These are phyloP conservation scores for Phytophthora cajani DNA, from an alignment of 352 stramenopile genomes.

Conservation along the genomic window DNA sequence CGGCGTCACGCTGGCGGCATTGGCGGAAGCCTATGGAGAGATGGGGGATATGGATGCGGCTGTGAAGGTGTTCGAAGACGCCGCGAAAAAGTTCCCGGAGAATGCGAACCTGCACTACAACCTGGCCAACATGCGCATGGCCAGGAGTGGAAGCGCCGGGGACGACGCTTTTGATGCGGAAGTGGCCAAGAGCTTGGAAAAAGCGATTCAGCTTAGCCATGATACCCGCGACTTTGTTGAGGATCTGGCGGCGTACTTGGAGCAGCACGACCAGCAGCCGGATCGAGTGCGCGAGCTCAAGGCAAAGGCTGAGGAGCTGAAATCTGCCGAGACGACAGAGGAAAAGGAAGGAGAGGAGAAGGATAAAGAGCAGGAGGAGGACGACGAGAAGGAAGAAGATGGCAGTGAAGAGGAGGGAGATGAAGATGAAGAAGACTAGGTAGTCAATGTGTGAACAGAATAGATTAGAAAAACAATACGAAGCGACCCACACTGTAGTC, in stretches of 20 bases:
- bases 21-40: constrained; percentile 63
- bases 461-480: constrained; percentile 30
- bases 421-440: constrained; percentile 26
- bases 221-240: constrained; percentile 59
- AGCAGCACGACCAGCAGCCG: constrained; percentile 30
- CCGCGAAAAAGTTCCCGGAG: constrained; percentile 37
- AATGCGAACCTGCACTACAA: constrained; percentile 77
- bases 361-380: constrained; percentile 19
- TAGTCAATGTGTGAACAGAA: constrained; percentile 22
- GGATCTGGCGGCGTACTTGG: constrained; percentile 53
- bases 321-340: background rate
- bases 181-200: constrained; percentile 44
- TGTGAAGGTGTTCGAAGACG: constrained; percentile 55
- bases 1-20: constrained; percentile 55
- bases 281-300: constrained; percentile 29
- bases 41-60: constrained; percentile 59
- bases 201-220: constrained; percentile 47
- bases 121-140: constrained; percentile 72
- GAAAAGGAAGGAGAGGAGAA: constrained; percentile 13
- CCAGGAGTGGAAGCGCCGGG: constrained; percentile 34
- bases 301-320: constrained; percentile 24
- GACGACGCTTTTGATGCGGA: constrained; percentile 29
- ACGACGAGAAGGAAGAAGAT: constrained; percentile 18
- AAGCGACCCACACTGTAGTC: constrained; percentile 10
- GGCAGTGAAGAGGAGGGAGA: constrained; percentile 18